Conservation (phyloP, 495 filamentous ascomycete species). For the Xylona heveae region DNA sequence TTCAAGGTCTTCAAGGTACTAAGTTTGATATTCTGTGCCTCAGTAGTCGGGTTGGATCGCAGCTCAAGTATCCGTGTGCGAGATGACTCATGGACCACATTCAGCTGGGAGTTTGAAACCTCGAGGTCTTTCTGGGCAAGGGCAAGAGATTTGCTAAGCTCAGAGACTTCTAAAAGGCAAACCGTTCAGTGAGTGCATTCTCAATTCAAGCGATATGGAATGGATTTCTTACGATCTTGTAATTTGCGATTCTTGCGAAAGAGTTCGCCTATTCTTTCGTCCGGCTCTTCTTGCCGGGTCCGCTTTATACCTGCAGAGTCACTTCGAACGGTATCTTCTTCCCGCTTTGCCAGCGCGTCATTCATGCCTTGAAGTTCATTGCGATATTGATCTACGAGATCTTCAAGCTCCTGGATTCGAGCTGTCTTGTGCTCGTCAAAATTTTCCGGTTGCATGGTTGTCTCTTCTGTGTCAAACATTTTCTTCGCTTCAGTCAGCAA, state of each 20-base stretch:
- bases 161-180: constrained; percentile 20
- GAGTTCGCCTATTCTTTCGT: constrained; percentile 63
- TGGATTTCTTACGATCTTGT: constrained; percentile 32
- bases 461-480: constrained; percentile 75
- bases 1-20: constrained; percentile 54
- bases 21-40: constrained; percentile 61
- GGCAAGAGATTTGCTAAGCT: constrained; percentile 39
- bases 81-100: constrained; percentile 45
- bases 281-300: constrained; percentile 33
- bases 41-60: constrained; percentile 71
- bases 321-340: constrained; percentile 22
- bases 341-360: constrained; percentile 44
- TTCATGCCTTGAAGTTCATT: constrained; percentile 57
- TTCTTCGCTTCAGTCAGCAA: constrained; percentile 20
- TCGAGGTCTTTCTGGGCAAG: constrained; percentile 55
- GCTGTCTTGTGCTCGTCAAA: constrained; percentile 56
- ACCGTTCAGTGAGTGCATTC: no score
- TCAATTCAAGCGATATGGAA: no score
- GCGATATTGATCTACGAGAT: constrained; percentile 71
- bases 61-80: constrained; percentile 74
- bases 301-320: constrained; percentile 34
- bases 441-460: constrained; percentile 55
- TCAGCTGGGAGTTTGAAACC: constrained; percentile 47
- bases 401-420: constrained; percentile 65
- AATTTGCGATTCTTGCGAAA: constrained; percentile 66